Base-by-base conservation (phyloP, 2,329 filamentous ascomycete species). In the Cladorrhinum sp. region DNA sequence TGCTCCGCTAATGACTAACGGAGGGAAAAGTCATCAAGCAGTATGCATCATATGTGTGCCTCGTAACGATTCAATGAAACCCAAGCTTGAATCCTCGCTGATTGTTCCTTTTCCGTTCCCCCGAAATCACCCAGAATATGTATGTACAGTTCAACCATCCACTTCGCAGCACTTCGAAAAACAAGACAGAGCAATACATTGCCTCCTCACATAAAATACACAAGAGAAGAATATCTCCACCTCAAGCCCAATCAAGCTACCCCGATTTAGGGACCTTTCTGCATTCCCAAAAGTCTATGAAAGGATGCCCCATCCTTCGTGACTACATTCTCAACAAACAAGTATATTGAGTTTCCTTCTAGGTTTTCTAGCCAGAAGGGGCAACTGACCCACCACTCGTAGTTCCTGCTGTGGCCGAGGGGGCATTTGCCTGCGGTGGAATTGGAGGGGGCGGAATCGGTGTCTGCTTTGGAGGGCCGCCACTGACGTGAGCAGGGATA, bases 401-500 rank as follows among this genome's bases (percentile, higher is more conserved):
- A 18, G 42, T 46, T 20, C 8, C n/a, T 21, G 42, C n/a, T 16
- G 42, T 4, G 7, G 42, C 5, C 20, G 60, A 48, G 14, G 64
- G 39, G 2, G 61, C 58, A 10, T 58, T 26, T 18, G 62, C 63
- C 33, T 62, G 66, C 4, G 67, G 68, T 10, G 69, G 69, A 28
- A 70, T 69, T 2, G 66, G 65, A 4, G 69, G 69, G 7, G 69
- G 69, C 2, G 69, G 69, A n/a, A 70, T 70, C 9, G 68, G 68
- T 0, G 69, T 70, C 46, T 70, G 69, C 20, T 63, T 61, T 4
- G 66, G 62, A 6, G 69, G 65, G 1, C 62, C 65, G 10, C 42
- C 51, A 23, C 58, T 53, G 1, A 48, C 50, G 12, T 60, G 65
- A 3, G 18, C 42, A 4, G 42, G n/a, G 2, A 46, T 16, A 18